Base-by-base conservation (phyloP, 768 basidiomycete genomes). In the Amanita brunnescens region DNA sequence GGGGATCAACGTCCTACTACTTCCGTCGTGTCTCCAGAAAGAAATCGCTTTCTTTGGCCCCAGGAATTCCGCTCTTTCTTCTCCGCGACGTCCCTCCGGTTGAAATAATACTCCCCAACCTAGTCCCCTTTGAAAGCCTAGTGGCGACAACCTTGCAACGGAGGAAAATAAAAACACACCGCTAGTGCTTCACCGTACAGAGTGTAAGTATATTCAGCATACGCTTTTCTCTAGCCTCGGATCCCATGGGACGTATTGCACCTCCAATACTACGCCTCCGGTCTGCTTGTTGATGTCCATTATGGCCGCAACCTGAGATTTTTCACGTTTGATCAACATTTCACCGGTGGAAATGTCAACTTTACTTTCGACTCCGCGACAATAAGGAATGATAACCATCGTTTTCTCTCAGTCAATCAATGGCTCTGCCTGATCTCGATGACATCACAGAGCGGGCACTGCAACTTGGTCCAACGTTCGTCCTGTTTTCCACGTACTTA, bases 1-100 rank as follows among this genome's bases (percentile, higher is more conserved):
- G 77, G 77, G 71, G 77, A 81, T 81, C 79, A 81, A 69, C 59
- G 61, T 61, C 64, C 23, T 60, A 63, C 57, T 61, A 53, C 58
- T 65, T 63, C 69, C 70, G 68, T 62, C 64, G 62, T 48, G 63
- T 65, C 61, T 53, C 59, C 61, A 63, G 46, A 57, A 61, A 58
- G 57, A 37, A 41, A 34, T 51, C 35, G 53, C 50, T 55, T 54
- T 55, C 58, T 51, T 42, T 43, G 55, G 58, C 42, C 44, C 32
- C 24, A 41, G 24, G 45, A 35, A 57, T 54, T 48, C 51, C 53
- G 39, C 34, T 12, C 42, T 59, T 65, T 64, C 57, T 54, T 61
- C 63, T 63, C 67, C 65, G 66, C 64, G 64, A 65, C 32, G 32
- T 33, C 40, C 41, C 20, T 46, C 49, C 50, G 45, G 40, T 23